These are phyloP conservation scores for Rosa persica DNA, from an alignment of 306 rosid genomes.

Conservation along the genomic window DNA sequence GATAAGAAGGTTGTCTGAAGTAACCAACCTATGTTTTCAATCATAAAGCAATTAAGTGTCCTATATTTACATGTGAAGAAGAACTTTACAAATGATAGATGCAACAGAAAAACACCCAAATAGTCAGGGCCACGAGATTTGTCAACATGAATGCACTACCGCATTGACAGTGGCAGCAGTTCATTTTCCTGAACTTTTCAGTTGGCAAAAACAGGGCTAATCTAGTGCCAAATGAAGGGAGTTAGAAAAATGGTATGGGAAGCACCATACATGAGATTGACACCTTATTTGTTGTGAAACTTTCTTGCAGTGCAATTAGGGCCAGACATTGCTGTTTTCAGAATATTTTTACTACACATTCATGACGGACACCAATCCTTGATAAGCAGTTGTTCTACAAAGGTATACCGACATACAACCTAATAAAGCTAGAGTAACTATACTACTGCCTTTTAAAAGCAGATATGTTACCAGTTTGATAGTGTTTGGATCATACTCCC, in stretches of 20 bases:
- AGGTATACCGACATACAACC: not conserved
- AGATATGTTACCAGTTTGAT: constrained; percentile 69
- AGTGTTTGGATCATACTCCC: constrained; percentile 89
- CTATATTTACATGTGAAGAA: constrained; percentile 13
- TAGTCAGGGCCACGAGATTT: not conserved
- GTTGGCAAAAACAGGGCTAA: not conserved
- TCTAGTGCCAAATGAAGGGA: not conserved
- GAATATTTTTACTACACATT: not conserved
- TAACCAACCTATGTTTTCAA: constrained; percentile 64
- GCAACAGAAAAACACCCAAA: not conserved
- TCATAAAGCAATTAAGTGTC: constrained; percentile 18
- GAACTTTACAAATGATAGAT: constrained; percentile 15
- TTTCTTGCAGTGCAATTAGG: not conserved
- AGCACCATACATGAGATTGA: not conserved
- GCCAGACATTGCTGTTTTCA: not conserved
- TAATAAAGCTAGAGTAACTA: not conserved
- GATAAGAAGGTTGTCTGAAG: constrained; percentile 74
- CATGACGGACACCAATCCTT: not conserved
- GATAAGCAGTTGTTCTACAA: not conserved
- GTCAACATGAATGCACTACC: not conserved
- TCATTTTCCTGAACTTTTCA: not conserved
- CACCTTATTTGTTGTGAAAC: not conserved
- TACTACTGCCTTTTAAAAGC: constrained; percentile 12
- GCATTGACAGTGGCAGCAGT: too few species aligned
- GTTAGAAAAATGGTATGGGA: too few species aligned